phyloP scores from a whole-genome alignment of 2,329 filamentous ascomycete species.

The Pseudohalonectria lignicola region DNA sequence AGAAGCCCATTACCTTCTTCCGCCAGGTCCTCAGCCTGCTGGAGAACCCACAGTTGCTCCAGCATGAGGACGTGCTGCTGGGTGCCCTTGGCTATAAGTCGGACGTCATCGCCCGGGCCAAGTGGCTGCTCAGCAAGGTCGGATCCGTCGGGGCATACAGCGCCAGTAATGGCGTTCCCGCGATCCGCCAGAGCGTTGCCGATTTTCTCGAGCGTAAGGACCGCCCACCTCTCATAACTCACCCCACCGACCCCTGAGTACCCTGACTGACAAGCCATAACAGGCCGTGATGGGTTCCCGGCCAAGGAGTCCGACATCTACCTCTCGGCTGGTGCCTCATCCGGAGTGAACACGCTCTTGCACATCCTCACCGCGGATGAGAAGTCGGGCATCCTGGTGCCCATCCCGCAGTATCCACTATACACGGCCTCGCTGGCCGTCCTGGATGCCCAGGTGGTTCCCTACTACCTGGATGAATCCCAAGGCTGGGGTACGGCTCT shows the following conservation, averaged over 20 bases:
- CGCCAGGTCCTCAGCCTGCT: constrained; percentile 87
- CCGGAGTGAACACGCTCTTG: constrained; percentile 88
- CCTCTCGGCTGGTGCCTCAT: constrained; percentile 82
- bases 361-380: constrained; percentile 74
- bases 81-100: constrained; percentile 73
- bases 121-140: constrained; percentile 68
- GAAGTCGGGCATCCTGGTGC: constrained; percentile 76
- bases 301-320: constrained; percentile 75
- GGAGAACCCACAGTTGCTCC: constrained; percentile 77
- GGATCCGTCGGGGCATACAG: constrained; percentile 95
- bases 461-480: constrained; percentile 86
- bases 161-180: constrained; percentile 78
- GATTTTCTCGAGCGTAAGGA: constrained; percentile 77
- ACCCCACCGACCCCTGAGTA: neutral
- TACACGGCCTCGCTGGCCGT: constrained; percentile 89
- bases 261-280: constrained; percentile 2
- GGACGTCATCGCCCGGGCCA: constrained; percentile 79
- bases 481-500: constrained; percentile 83
- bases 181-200: constrained; percentile 80
- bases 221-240: neutral
- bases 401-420: constrained; percentile 94
- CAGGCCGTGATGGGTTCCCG: constrained; percentile 78
- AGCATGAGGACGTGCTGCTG: constrained; percentile 71
- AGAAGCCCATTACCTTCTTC: constrained; percentile 99
- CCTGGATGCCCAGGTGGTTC: constrained; percentile 76